Base-by-base conservation (phyloP, 306 rosid genomes). In the Trichosanthes truncata region DNA sequence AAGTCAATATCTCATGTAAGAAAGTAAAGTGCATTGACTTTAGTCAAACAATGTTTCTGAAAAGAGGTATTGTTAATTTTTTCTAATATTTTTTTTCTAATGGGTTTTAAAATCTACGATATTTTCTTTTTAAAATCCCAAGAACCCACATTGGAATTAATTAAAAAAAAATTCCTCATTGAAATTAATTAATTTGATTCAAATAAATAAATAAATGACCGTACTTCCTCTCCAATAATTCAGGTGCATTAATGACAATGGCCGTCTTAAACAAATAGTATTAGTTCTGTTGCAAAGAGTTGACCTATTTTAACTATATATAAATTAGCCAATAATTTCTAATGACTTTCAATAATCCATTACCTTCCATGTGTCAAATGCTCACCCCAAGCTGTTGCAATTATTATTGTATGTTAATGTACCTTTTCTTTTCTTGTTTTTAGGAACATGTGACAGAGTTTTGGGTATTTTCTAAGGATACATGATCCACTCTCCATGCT, bases 401-500 rank as follows among this genome's bases (percentile, higher is more conserved):
- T 3, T 66, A 35, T 36, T 67, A 20, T 36, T 65, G 9, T 65
- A 65, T 14, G 23, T 15, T 35, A 9, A 36, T 6, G 29, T 31
- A 6, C 21, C 5, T 33, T 65, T 35, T 38, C 1, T 18, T 20
- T 14, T 36, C 10, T 35, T 2, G 20, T 31, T 15, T 15, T 1
- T 33, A 63, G 45, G 21, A 66, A 66, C 73, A 38, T 67, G 74
- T 67, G 25, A 31, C 23, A 35, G 49, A 35, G 74, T 38, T 67
- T 67, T 20, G 14, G 12, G 29, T 18, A 36, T 67, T 38, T 67
- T 38, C 4, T 18, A 9, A 46, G 57, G 77, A 46, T 72, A 72
- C 77, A 72, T 48, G 77, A 72, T 72, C 77, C 77, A 72, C 77
- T 72, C 77, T 72, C 77, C 59, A 45, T 15, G 77, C 57, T 21